Percentiles rank a stretch among this genome's conserved stretches.
Evolutionary conservation across 2,329 filamentous ascomycete genomes (phyloP).

Genomic region (Paramyrothecium sp.): DNA sequence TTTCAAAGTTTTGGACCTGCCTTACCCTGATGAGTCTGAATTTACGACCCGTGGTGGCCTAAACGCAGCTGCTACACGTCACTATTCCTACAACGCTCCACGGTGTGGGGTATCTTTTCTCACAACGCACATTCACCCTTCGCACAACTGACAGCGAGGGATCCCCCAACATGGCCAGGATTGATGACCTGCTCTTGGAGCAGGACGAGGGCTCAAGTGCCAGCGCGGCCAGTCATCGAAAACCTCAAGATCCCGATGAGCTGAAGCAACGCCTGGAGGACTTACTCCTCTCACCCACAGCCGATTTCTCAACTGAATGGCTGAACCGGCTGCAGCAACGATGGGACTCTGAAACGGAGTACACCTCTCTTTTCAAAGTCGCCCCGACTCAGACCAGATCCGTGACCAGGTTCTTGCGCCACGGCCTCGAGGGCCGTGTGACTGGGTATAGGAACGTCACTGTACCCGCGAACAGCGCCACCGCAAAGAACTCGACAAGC

Average conservation of each 20-base stretch:
- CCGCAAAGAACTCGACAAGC: slow-evolving; percentile 93
- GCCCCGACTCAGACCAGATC: slow-evolving; percentile 91
- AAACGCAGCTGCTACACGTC: background rate
- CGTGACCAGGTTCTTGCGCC: slow-evolving; percentile 87
- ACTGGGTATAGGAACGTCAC: slow-evolving; percentile 95
- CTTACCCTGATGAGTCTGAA: background rate
- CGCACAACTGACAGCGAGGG: background rate
- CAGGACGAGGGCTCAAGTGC: slow-evolving; percentile 17
- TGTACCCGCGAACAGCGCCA: slow-evolving; percentile 82
- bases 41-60: background rate
- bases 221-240: slow-evolving; percentile 8
- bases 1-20: no score
- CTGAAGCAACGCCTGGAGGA: slow-evolving; percentile 71
- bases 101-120: background rate
- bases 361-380: slow-evolving; percentile 80
- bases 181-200: slow-evolving; percentile 31
- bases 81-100: background rate
- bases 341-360: slow-evolving; percentile 81
- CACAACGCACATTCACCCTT: background rate
- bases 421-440: slow-evolving; percentile 88
- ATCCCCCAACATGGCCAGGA: slow-evolving; percentile 25
- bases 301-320: slow-evolving; percentile 80
- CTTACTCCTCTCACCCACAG: slow-evolving; percentile 76
- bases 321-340: slow-evolving; percentile 83
- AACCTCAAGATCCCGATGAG: slow-evolving; percentile 49